Conservation (phyloP, 2,329 filamentous ascomycete species). For the Mollisiaceae sp. region DNA sequence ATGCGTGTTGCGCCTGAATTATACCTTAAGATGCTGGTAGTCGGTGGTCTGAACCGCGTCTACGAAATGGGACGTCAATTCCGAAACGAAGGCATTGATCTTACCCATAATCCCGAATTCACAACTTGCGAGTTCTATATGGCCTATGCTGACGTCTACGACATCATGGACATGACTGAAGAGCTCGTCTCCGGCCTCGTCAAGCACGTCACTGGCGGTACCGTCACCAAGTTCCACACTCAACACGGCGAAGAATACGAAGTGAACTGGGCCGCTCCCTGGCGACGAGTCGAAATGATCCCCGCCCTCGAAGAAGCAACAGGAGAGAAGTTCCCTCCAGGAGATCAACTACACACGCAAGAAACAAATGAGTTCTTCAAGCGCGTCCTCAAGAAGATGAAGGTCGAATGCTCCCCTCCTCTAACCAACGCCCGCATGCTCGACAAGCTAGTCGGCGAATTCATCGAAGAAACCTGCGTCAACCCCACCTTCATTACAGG, state of each 20-base stretch:
- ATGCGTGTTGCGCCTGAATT: constrained; percentile 95
- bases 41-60: constrained; percentile 91
- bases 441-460: constrained; percentile 92
- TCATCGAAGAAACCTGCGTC: constrained; percentile 91
- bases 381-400: constrained; percentile 83
- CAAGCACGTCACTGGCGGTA: constrained; percentile 84
- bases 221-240: constrained; percentile 84
- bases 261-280: constrained; percentile 95
- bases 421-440: constrained; percentile 95
- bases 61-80: constrained; percentile 97
- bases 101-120: constrained; percentile 98
- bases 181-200: constrained; percentile 90
- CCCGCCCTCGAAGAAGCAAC: constrained; percentile 86
- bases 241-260: constrained; percentile 85
- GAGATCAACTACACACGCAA: constrained; percentile 83
- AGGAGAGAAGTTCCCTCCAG: constrained; percentile 91
- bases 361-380: constrained; percentile 91
- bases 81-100: constrained; percentile 88
- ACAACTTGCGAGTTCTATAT: constrained; percentile 97
- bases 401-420: constrained; percentile 87
- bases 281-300: constrained; percentile 96
- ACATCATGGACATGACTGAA: constrained; percentile 89
- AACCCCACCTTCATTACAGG: constrained; percentile 92
- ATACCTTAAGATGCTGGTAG: constrained; percentile 93
- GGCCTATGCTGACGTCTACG: constrained; percentile 90